Evolutionary conservation across 805 yeast species (phyloP), one percentile per base, ranked within the genome.

Genomic region (Debaryomyces maramus): DNA sequence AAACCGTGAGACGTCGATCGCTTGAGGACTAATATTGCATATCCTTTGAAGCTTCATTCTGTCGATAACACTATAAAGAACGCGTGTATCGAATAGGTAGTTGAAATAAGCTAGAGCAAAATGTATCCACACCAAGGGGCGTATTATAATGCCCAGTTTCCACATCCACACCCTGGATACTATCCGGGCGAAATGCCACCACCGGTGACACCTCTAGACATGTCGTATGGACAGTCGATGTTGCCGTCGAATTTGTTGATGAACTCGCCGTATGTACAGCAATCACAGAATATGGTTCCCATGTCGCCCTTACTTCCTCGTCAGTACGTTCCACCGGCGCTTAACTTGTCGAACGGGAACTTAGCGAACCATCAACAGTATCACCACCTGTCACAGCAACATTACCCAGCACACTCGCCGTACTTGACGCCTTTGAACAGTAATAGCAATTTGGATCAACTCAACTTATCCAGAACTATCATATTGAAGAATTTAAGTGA

Each of bases 241-340:
- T 61, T 83, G 14, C 89, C 89, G 1, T 65, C 82, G 13, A 84
- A 81, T 50, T 59, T 83, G 37, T 60, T 83, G 35, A 64, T 78
- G 42, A 72, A 78, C 3, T 80, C 87, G 3, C 88, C 88, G 0
- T 81, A 73, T 51, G 62, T 77, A 7, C 76, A 72, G 39, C 60
- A 44, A 58, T 13, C 39, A 39, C 48, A 44, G 39, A 6, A 30
- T 46, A 5, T 45, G 48, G 30, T 17, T 13, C 36, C 34, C 19
- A 32, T 38, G 38, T 26, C 32, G 13, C 26, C 33, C 8, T 13
- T 20, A 18, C 41, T 5, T 32, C 40, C 13, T 14, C 29, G 29
- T 28, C 38, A 26, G 10, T 21, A 32, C 22, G 52, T 56, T 3
- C 53, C 58, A 19, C 39, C 41, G 18, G 52, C 47, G 14, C 50